These are phyloP conservation scores for Xenosphaeropsis pyriputrescens DNA, from an alignment of 2,329 filamentous ascomycete genomes.

Conservation along the genomic window DNA sequence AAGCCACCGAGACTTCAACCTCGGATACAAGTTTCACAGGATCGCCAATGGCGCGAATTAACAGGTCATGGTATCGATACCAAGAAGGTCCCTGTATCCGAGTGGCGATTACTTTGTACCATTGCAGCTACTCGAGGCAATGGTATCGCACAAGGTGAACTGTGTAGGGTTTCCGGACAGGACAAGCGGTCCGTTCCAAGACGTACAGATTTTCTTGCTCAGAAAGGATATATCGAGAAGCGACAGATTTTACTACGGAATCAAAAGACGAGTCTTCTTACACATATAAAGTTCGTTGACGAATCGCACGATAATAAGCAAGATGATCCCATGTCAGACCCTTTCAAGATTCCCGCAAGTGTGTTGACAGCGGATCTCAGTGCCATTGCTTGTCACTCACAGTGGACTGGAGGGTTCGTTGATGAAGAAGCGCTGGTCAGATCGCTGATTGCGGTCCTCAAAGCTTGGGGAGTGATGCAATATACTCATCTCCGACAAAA, in stretches of 20 bases:
- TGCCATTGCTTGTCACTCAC: conserved; percentile 37
- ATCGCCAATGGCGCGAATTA: conserved; percentile 42
- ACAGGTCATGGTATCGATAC: conserved; percentile 43
- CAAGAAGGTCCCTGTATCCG: conserved; percentile 39
- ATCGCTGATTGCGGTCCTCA: conserved; percentile 39
- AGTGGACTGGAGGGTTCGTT: conserved; percentile 42
- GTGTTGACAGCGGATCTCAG: conserved; percentile 29
- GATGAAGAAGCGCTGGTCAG: conserved; percentile 42
- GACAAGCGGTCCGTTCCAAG: conserved; percentile 50
- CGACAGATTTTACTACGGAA: conserved; percentile 41
- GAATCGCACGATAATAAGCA: neutral
- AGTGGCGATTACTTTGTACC: conserved; percentile 42
- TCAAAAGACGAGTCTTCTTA: conserved; percentile 47
- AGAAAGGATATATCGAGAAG: conserved; percentile 48
- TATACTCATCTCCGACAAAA: conserved; percentile 43
- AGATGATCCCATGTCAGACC: conserved; percentile 1
- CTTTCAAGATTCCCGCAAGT: conserved; percentile 1
- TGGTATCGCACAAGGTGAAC: conserved; percentile 45
- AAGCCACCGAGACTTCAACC: conserved; percentile 6
- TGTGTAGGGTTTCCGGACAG: conserved; percentile 40
- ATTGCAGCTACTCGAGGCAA: conserved; percentile 37
- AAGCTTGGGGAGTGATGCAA: conserved; percentile 42
- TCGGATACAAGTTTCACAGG: conserved; percentile 33
- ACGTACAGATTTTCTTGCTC: conserved; percentile 40
- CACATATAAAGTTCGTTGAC: conserved; percentile 34